Base-by-base conservation (phyloP, 2,329 filamentous ascomycete genomes). In the Grosmannia serpens region DNA sequence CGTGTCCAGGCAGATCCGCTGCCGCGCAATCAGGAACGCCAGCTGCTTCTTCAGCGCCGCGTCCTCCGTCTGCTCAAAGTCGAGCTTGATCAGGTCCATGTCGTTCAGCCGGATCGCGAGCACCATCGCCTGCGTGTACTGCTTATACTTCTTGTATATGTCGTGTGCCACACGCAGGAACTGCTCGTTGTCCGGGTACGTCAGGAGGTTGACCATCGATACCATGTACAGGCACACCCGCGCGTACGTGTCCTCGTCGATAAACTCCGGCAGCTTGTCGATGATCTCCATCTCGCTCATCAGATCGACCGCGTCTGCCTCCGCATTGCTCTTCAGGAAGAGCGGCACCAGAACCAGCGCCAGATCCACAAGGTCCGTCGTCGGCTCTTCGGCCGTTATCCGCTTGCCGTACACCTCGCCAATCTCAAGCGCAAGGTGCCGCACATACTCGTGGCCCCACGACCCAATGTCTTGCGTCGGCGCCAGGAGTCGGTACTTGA, bases 211-310 rank as follows among this genome's bases (percentile, higher is more conserved):
- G 65, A 99, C 94, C 89, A 97, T 97, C 77, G 90, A 95, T 66
- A 95, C 90, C 87, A 99, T 96, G 76, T 99, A 99, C 65, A 99
- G 76, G 70, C 94, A 97, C 58, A 96, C 94, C 68, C 94, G 81
- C 56, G 88, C 79, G 71, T 95, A 99, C 29, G 91, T 97, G 74
- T 97, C 87, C 71, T 95, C 87, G 71, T 99, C 94, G 56, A 99
- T 81, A 67, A 91, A 95, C 64, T 90, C 82, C 59, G 89, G 85
- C 52, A 99, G 88, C 68, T 91, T 78, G 68, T 96, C 90, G 65
- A 99, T 97, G 70, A 96, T 96, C 75, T 99, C 94, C 60, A 99
- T 78, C 75, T 99, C 95, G 70, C 91, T 96, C 79, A 99, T 84
- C 64, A 99, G 80, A 72, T 99, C 94, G 44, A 99, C 94, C 2